Evolutionary conservation across 768 basidiomycete species (phyloP), one percentile per base, ranked within the genome.

Genomic region (Daedalea quercina): DNA sequence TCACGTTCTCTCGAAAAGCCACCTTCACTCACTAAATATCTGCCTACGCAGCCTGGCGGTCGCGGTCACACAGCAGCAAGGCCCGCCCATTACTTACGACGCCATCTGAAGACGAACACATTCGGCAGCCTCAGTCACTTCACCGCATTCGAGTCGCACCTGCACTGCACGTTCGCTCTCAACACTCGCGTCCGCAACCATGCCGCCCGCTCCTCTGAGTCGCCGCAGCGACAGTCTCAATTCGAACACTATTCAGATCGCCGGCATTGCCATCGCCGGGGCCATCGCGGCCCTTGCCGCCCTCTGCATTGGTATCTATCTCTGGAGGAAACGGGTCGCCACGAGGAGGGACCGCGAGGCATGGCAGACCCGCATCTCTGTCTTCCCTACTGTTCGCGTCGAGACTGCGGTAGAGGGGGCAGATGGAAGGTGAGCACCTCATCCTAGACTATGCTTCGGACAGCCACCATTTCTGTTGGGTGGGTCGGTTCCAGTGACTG

Each of bases 181-280:
- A 8, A n/a, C 20, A 19, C 12, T n/a, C 11, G n/a, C n/a, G n/a
- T n/a, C n/a, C n/a, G n/a, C n/a, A n/a, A 41, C 24, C 28, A 49
- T 49, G 47, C 25, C 47, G 12, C 17, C 34, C n/a, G 15, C 9
- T 19, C 6, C 11, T 15, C 33, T 49, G 4, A 9, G 8, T 19
- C 25, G 19, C 20, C 47, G 47, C 19, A 37, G 34, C 33, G 47
- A 35, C n/a, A 9, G 12, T 9, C 57, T 55, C 47, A 54, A 35
- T 50, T 24, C 60, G 34, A 57, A 50, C 50, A 65, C 74, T 4
- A 63, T 73, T 20, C 71, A 75, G 58, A 75, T 83, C 19, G 12
- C 22, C 11, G 51, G 43, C n/a, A 49, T 49, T 19, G 47, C 22
- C 8, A 40, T 42, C 2, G 31, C 26, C 47, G 77, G 67, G 49